Base-by-base conservation (phyloP, 2,329 filamentous ascomycete species). In the Fusarium virguliforme region DNA sequence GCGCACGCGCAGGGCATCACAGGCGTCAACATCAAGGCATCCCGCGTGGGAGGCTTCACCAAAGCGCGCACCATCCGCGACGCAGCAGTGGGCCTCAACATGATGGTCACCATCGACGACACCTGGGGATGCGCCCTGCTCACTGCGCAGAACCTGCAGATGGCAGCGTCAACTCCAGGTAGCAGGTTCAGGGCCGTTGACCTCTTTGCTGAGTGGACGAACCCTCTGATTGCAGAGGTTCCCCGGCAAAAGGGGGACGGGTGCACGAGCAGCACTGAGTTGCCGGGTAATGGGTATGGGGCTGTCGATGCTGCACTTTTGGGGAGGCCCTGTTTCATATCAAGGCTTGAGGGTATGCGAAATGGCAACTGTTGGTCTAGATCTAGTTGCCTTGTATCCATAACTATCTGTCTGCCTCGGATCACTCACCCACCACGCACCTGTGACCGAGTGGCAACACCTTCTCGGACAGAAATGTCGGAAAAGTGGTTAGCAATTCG, bases 1-100 rank as follows among this genome's bases (percentile, higher is more conserved):
- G 62, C 62, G 6, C 62, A 65, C 15, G 28, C 62, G 3, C 22
- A 4, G 4, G 62, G 62, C 2, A 50, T 65, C 22, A 30, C 56
- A 12, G 62, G 56, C 8, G 37, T 65, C 24, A 61, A 65, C 40
- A 60, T 65, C 13, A 65, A 65, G 38, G 18, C 62, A 8, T 65
- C 56, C 1, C 48, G 62, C 5, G 62, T 65, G 9, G 62, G 62
- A 3, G 62, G 62, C 3, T 48, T 61, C 32, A 60, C 56, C 12
- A 60, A 61, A 18, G 62, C 62, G 9, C 62, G 62, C 7, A 30
- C 37, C n/a, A 26, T 65, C 9, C 62, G 62, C 18, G 62, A 65
- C 26, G 51, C 40, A 6, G 62, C 62, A 8, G 62, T 38, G 10
- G 57, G 46, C 22, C 50, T 65, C 15, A 56, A 61, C 28, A 61